A percentile compares a stretch with the other conserved stretches of the same genome.
These are phyloP conservation scores for Pichiaceae sp. DNA, from an alignment of 1,139 yeast genomes.

Conservation along the genomic window DNA sequence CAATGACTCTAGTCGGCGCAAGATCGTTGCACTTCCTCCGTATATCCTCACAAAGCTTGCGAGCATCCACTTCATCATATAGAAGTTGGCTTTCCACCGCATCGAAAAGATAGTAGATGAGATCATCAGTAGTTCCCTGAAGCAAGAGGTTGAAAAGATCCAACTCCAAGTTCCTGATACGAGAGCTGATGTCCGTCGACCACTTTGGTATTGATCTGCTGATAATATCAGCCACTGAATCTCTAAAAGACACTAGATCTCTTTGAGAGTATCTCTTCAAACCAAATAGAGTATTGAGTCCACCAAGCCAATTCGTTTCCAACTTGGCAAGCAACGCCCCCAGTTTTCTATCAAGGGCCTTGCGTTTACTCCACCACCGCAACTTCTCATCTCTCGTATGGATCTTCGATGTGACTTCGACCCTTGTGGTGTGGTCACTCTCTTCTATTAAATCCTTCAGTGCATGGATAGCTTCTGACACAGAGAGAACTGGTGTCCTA, in stretches of 20 bases:
- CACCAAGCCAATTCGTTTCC: constrained; percentile 75
- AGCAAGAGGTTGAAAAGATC: neutral
- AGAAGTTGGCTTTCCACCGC: constrained; percentile 50
- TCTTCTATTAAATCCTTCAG: constrained; percentile 44
- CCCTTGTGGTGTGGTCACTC: constrained; percentile 55
- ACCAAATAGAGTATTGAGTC: constrained; percentile 57
- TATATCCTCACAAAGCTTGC: constrained; percentile 24
- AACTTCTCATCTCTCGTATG: constrained; percentile 55
- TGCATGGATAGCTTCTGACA: constrained; percentile 36
- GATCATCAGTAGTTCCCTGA: constrained; percentile 40
- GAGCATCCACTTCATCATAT: constrained; percentile 57
- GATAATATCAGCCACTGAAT: constrained; percentile 28
- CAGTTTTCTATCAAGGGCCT: constrained; percentile 50
- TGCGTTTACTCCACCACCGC: constrained; percentile 73
- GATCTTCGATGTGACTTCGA: constrained; percentile 40
- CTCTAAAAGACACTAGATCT: constrained; percentile 30
- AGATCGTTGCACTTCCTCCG: neutral
- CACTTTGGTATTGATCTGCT: neutral
- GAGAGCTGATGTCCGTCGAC: neutral
- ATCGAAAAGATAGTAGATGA: constrained; percentile 56
- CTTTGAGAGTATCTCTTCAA: constrained; percentile 22
- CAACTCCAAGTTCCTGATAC: neutral
- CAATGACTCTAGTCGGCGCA: constrained; percentile 8
- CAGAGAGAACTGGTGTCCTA: constrained; percentile 24
- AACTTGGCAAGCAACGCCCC: constrained; percentile 40